These are phyloP conservation scores for Malassezia sp. DNA, from an alignment of 1,284 basidiomycete genomes.

Conservation along the genomic window DNA sequence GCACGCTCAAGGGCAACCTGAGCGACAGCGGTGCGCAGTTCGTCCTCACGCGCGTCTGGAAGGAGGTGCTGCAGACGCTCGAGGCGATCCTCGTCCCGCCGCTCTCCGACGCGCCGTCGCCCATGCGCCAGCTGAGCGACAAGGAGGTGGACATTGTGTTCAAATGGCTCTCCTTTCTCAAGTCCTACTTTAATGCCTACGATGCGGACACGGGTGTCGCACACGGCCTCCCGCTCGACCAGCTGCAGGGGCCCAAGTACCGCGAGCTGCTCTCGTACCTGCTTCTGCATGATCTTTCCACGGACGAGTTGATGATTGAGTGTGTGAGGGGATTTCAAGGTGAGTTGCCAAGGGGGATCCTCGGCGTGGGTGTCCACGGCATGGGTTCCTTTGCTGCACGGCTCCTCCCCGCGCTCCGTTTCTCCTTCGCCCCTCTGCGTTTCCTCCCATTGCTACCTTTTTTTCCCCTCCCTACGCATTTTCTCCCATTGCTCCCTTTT, in stretches of 20 bases:
- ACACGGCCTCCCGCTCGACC: constrained; percentile 60
- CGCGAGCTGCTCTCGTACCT: constrained; percentile 52
- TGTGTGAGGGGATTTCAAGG: constrained; percentile 86
- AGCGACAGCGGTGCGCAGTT: constrained; percentile 60
- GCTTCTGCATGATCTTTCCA: constrained; percentile 37
- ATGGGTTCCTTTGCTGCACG: too few species aligned
- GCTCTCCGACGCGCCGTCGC: constrained; percentile 72
- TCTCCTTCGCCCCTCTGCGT: too few species aligned
- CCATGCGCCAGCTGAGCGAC: constrained; percentile 78
- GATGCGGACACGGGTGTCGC: constrained; percentile 65
- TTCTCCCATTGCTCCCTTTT: too few species aligned
- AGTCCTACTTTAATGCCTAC: constrained; percentile 87
- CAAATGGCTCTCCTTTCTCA: constrained; percentile 77
- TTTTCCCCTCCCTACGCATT: too few species aligned
- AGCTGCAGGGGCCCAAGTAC: constrained; percentile 91
- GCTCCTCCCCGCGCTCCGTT: too few species aligned
- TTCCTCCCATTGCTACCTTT: background rate
- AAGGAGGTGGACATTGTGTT: constrained; percentile 96
- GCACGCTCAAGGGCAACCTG: constrained; percentile 78
- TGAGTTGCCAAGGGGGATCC: too few species aligned
- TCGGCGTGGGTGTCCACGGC: constrained; percentile 62
- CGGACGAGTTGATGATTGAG: constrained; percentile 55
- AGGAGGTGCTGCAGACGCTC: constrained; percentile 78
- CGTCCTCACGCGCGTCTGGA: constrained; percentile 91
- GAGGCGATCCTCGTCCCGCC: constrained; percentile 85